phyloP scores from a whole-genome alignment of 805 yeast species.

The Teunomyces lycoperdinae region DNA sequence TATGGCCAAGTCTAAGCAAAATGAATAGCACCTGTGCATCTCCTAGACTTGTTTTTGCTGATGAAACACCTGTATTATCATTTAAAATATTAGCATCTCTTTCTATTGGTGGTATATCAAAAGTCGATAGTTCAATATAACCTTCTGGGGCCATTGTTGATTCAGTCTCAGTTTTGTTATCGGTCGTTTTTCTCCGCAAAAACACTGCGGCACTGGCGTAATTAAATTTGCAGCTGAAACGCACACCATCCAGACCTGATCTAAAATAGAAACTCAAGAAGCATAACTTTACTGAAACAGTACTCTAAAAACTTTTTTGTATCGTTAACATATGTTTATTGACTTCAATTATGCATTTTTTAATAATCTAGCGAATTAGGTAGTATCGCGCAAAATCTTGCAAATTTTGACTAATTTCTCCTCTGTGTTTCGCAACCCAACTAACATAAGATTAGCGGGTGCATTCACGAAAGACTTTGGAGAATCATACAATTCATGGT shows the following conservation, averaged over 20 bases:
- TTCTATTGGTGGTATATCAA: not conserved
- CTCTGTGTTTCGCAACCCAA: conserved; percentile 17
- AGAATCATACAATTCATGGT: conserved; percentile 12
- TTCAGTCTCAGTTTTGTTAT: not conserved
- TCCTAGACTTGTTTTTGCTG: not conserved
- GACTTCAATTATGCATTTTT: too few species aligned
- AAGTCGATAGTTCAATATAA: conserved; percentile 6
- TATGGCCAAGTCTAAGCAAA: conserved; percentile 9
- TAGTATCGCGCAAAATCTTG: conserved; percentile 6
- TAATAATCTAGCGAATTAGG: not conserved
- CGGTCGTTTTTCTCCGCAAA: not conserved
- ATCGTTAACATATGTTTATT: too few species aligned
- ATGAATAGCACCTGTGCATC: conserved; percentile 5
- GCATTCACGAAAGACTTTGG: conserved; percentile 15
- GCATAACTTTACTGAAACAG: not conserved
- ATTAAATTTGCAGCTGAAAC: not conserved
- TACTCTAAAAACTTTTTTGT: too few species aligned
- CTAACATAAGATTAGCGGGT: conserved; percentile 15
- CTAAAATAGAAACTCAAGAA: not conserved
- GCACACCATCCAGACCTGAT: too few species aligned
- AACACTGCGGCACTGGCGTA: not conserved
- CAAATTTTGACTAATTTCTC: conserved; percentile 17
- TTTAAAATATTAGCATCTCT: not conserved
- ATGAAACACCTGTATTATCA: not conserved
- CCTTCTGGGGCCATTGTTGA: not conserved